A percentile compares a stretch with the other conserved stretches of the same genome.
phyloP scores from a whole-genome alignment of 2,329 filamentous ascomycete species.

The Westerdykella aurantiaca region DNA sequence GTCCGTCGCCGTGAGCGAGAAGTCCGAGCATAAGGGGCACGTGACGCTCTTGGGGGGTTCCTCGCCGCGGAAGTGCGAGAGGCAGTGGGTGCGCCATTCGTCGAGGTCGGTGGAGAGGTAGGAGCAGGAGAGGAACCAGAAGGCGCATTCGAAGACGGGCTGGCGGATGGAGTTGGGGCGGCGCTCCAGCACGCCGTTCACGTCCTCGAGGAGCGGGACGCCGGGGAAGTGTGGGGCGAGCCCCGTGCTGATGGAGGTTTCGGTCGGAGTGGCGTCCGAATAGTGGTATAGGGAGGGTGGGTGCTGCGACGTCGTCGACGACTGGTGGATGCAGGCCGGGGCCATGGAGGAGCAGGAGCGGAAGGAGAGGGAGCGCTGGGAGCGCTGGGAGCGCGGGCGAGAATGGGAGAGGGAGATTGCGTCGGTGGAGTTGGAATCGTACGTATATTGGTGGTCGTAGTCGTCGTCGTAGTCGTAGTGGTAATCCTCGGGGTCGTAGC shows the following conservation, averaged over 20 bases:
- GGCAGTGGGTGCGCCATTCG: slow-evolving; percentile 29
- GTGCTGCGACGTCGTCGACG: slow-evolving; percentile 13
- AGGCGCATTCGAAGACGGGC: slow-evolving; percentile 27
- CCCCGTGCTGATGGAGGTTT: slow-evolving; percentile 23
- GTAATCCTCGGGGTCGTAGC: not conserved
- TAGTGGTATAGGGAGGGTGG: slow-evolving; percentile 22
- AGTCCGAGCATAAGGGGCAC: slow-evolving; percentile 31
- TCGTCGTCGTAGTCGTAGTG: not conserved
- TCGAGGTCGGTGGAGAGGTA: slow-evolving; percentile 16
- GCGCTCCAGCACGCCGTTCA: slow-evolving; percentile 23
- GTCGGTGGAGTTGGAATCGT: not conserved
- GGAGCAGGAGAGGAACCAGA: slow-evolving; percentile 30
- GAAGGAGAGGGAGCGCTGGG: not conserved
- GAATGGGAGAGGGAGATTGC: not conserved
- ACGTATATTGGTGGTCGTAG: not conserved
- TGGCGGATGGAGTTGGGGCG: slow-evolving; percentile 4
- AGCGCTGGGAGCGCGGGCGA: not conserved
- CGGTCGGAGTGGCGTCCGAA: slow-evolving; percentile 21
- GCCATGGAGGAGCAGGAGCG: slow-evolving; percentile 26
- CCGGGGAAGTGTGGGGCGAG: slow-evolving; percentile 18
- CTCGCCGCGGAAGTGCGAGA: slow-evolving; percentile 30
- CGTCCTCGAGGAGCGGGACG: slow-evolving; percentile 21
- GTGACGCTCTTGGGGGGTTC: slow-evolving; percentile 23
- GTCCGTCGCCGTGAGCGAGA: slow-evolving; percentile 8
- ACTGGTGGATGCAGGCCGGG: slow-evolving; percentile 25